Conservation (phyloP, 495 filamentous ascomycete genomes). For the Chaetomium cochliodes region DNA sequence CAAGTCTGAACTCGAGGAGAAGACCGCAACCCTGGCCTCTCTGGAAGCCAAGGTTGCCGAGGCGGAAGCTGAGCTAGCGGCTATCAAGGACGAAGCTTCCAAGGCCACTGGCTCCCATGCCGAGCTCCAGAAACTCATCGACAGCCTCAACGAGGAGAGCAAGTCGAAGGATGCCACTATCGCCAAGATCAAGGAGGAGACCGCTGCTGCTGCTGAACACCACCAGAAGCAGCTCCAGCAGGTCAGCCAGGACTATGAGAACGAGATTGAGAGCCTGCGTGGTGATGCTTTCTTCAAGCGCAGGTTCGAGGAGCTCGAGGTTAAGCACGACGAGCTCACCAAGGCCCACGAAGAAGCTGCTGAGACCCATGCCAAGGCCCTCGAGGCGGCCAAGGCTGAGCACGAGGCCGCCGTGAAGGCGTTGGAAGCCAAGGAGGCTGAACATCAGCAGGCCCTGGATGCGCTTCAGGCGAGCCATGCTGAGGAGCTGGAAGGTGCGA, state of each 20-base stretch:
- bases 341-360: slow-evolving; percentile 42
- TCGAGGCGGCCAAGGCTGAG: slow-evolving; percentile 42
- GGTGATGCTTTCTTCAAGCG: slow-evolving; percentile 56
- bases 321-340: slow-evolving; percentile 46
- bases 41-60: slow-evolving; percentile 41
- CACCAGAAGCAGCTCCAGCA: slow-evolving; percentile 51
- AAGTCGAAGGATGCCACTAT: slow-evolving; percentile 37
- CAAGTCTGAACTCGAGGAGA: slow-evolving; percentile 41
- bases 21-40: slow-evolving; percentile 34
- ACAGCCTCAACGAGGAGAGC: slow-evolving; percentile 49
- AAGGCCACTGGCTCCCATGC: slow-evolving; percentile 38
- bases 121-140: slow-evolving; percentile 29
- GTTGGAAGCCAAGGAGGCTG: slow-evolving; percentile 42
- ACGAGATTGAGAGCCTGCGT: slow-evolving; percentile 56
- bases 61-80: slow-evolving; percentile 38
- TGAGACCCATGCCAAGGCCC: slow-evolving; percentile 38
- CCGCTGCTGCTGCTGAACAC: slow-evolving; percentile 44
- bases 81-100: slow-evolving; percentile 36
- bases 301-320: slow-evolving; percentile 52
- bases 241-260: slow-evolving; percentile 54
- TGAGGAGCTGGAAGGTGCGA: slow-evolving; percentile 46
- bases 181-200: slow-evolving; percentile 45
- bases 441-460: slow-evolving; percentile 45
- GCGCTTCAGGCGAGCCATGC: slow-evolving; percentile 47
- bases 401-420: slow-evolving; percentile 38